These are phyloP conservation scores for Ogataea pini DNA, from an alignment of 805 yeast species.

Conservation along the genomic window DNA sequence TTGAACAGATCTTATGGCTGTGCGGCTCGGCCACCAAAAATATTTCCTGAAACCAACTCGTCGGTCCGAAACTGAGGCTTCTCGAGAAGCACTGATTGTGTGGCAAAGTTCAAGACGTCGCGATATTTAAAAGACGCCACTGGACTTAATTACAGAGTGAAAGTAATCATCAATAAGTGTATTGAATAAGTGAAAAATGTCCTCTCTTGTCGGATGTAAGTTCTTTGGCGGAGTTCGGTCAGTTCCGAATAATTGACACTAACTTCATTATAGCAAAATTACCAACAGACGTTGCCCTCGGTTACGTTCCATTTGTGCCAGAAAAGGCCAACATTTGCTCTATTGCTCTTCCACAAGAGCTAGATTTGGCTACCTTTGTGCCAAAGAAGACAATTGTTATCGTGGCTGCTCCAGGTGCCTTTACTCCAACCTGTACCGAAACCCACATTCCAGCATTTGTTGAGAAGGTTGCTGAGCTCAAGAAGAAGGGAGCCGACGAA, in stretches of 20 bases:
- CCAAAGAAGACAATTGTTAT: constrained; percentile 41
- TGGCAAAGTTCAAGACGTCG: no score
- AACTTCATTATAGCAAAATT: constrained; percentile 24
- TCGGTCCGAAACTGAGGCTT: background rate
- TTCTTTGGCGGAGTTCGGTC: background rate
- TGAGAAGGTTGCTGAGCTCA: constrained; percentile 36
- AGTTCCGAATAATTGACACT: constrained; percentile 1
- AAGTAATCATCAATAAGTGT: no score
- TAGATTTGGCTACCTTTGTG: constrained; percentile 38
- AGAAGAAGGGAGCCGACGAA: constrained; percentile 41
- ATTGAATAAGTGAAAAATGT: constrained; percentile 4
- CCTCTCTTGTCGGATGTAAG: constrained; percentile 7
- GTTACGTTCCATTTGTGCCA: constrained; percentile 44
- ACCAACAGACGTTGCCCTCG: constrained; percentile 37
- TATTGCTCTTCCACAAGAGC: constrained; percentile 40
- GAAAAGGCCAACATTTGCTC: constrained; percentile 39
- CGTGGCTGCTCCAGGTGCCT: constrained; percentile 53
- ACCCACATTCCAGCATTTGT: constrained; percentile 44
- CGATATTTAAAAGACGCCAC: background rate
- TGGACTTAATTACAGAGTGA: no score
- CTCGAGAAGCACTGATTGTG: no score
- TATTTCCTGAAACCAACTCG: background rate
- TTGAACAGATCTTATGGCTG: background rate
- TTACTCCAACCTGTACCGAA: constrained; percentile 51
- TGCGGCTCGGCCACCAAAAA: background rate